These are phyloP conservation scores for Tricladium varicosporioides DNA, from an alignment of 2,329 filamentous ascomycete genomes.

Conservation along the genomic window DNA sequence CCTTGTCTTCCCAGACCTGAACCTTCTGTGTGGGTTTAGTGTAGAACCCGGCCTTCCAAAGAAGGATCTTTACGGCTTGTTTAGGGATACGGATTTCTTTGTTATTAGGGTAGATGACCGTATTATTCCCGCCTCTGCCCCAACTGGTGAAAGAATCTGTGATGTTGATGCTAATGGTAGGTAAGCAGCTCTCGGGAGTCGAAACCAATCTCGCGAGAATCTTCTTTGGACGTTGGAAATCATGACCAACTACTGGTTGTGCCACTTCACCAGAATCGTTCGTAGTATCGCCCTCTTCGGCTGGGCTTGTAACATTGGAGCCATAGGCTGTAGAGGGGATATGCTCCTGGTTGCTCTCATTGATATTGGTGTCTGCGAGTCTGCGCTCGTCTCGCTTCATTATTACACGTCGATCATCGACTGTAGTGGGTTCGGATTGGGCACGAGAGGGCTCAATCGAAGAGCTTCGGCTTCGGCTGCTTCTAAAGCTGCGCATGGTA, in stretches of 20 bases:
- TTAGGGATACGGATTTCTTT: conserved; percentile 75
- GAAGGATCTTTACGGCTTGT: conserved; percentile 73
- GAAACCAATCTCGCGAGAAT: conserved; percentile 66
- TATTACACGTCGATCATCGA: conserved; percentile 23
- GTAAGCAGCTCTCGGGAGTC: conserved; percentile 61
- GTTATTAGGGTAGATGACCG: conserved; percentile 59
- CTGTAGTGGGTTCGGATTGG: conserved; percentile 27
- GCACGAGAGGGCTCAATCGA: conserved; percentile 27
- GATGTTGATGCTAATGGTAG: conserved; percentile 62
- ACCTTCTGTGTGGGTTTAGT: conserved; percentile 46
- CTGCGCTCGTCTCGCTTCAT: conserved; percentile 32
- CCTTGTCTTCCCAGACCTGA: conserved; percentile 17
- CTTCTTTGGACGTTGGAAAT: conserved; percentile 37
- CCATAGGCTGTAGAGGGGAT: conserved; percentile 15
- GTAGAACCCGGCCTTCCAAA: conserved; percentile 70
- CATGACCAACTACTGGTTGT: conserved; percentile 20
- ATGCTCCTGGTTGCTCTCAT: not conserved
- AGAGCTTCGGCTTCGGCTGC: conserved; percentile 23
- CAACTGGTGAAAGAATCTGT: conserved; percentile 69
- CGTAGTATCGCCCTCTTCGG: not conserved
- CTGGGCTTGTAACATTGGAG: conserved; percentile 3
- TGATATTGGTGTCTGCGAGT: conserved; percentile 13
- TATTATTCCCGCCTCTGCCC: conserved; percentile 71
- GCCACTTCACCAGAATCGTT: not conserved
- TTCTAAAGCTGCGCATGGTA: conserved; percentile 30